Percentiles rank a stretch among this genome's conserved stretches.
phyloP scores from a whole-genome alignment of 495 filamentous ascomycete genomes.

The Lasiosphaeria miniovina region DNA sequence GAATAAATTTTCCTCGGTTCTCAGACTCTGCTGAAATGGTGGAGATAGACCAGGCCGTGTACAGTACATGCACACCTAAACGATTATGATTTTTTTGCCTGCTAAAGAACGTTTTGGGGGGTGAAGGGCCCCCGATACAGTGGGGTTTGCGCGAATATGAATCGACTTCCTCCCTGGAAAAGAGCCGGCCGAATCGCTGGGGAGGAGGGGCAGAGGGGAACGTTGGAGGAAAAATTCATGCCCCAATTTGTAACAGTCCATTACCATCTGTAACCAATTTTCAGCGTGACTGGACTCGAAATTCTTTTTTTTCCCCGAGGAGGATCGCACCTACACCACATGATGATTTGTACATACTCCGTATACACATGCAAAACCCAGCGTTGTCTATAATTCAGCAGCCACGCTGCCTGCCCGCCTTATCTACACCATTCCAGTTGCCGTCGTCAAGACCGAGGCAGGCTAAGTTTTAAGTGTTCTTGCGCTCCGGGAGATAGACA shows the following conservation, averaged over 20 bases:
- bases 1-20: conserved; percentile 39
- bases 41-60: conserved; percentile 25
- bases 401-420: too few species aligned
- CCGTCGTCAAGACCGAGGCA: too few species aligned
- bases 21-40: conserved; percentile 26
- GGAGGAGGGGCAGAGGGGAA: not conserved
- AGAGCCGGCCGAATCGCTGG: not conserved
- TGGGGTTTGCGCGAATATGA: conserved; percentile 33
- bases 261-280: not conserved
- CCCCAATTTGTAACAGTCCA: conserved; percentile 1
- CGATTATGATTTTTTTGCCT: conserved; percentile 17
- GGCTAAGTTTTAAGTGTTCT: too few species aligned
- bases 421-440: too few species aligned
- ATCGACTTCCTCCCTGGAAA: not conserved
- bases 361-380: too few species aligned
- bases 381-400: too few species aligned
- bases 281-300: conserved; percentile 5
- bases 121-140: conserved; percentile 15
- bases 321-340: too few species aligned
- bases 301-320: conserved; percentile 2
- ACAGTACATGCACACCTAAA: conserved; percentile 19
- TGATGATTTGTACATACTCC: too few species aligned
- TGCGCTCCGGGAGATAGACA: too few species aligned
- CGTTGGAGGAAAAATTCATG: not conserved
- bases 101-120: not conserved